These are phyloP conservation scores for Rhododendron kiyosumense DNA, from an alignment of 148 eudicot genomes.

Conservation along the genomic window DNA sequence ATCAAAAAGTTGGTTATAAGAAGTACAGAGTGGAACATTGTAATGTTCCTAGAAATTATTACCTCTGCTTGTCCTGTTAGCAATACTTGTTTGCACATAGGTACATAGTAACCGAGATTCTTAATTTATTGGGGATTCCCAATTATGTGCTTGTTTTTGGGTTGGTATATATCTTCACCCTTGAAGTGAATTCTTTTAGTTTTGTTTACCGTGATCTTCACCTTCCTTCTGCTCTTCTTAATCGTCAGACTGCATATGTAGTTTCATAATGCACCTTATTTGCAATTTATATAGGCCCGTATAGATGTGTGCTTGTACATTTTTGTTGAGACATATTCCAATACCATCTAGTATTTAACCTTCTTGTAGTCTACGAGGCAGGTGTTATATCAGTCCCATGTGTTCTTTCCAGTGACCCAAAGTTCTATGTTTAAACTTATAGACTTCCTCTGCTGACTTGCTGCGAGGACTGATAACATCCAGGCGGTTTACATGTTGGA, in stretches of 20 bases:
- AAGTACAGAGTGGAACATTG: neutral
- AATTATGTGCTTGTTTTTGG: neutral
- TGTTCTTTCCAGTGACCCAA: slow-evolving; percentile 5
- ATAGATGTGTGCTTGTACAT: neutral
- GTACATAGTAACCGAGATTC: neutral
- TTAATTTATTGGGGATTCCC: neutral
- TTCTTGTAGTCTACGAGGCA: neutral
- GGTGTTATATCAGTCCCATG: neutral
- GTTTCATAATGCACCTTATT: neutral
- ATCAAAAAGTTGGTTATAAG: neutral
- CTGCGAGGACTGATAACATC: slow-evolving; percentile 48
- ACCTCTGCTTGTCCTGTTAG: neutral
- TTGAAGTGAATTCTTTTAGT: neutral
- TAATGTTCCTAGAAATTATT: neutral
- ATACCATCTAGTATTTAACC: neutral
- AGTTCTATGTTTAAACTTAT: slow-evolving; percentile 20
- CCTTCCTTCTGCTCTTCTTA: neutral
- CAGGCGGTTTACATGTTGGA: slow-evolving; percentile 98
- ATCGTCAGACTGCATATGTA: neutral
- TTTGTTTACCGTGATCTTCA: neutral
- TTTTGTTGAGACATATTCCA: neutral
- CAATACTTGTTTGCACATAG: neutral
- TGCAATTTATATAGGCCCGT: neutral
- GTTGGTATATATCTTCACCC: neutral
- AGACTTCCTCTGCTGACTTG: slow-evolving; percentile 46